Conservation (phyloP, 805 yeast genomes). For the Wickerhamiella allomyrinae region DNA sequence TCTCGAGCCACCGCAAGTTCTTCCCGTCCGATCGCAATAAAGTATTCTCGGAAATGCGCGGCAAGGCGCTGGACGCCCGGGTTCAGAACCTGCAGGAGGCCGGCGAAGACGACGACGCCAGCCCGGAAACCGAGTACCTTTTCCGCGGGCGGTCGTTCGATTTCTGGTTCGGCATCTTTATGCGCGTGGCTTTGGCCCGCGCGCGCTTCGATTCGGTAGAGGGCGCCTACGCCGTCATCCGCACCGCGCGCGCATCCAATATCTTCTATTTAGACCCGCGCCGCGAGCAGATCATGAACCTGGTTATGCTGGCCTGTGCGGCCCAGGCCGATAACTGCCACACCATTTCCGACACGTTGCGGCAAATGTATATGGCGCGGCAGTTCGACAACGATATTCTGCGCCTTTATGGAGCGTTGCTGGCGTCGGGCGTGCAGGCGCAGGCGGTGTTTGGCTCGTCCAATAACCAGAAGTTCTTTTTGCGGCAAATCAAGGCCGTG, state of each 20-base stretch:
- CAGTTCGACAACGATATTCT: slow-evolving; percentile 64
- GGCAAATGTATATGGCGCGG: slow-evolving; percentile 49
- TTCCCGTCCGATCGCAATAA: slow-evolving; percentile 65
- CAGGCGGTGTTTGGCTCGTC: slow-evolving; percentile 54
- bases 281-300: slow-evolving; percentile 43
- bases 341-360: slow-evolving; percentile 41
- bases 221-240: slow-evolving; percentile 55
- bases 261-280: slow-evolving; percentile 58
- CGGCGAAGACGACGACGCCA: slow-evolving; percentile 17
- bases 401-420: slow-evolving; percentile 51
- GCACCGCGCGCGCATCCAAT: slow-evolving; percentile 61
- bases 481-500: slow-evolving; percentile 79
- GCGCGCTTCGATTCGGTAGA: slow-evolving; percentile 45
- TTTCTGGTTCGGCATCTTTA: slow-evolving; percentile 73
- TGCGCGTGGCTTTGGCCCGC: slow-evolving; percentile 59
- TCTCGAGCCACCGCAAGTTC: slow-evolving; percentile 61
- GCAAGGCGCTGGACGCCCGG: slow-evolving; percentile 21
- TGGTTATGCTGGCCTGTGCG: slow-evolving; percentile 51
- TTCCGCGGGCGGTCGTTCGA: slow-evolving; percentile 67
- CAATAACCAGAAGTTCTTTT: slow-evolving; percentile 76
- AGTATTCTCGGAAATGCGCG: slow-evolving; percentile 6
- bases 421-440: slow-evolving; percentile 46
- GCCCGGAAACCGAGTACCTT: slow-evolving; percentile 22
- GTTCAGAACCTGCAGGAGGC: slow-evolving; percentile 19
- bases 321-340: slow-evolving; percentile 36